These are phyloP conservation scores for Nematocida minor DNA, from an alignment of 371 early-diverging fungal species.

Conservation along the genomic window DNA sequence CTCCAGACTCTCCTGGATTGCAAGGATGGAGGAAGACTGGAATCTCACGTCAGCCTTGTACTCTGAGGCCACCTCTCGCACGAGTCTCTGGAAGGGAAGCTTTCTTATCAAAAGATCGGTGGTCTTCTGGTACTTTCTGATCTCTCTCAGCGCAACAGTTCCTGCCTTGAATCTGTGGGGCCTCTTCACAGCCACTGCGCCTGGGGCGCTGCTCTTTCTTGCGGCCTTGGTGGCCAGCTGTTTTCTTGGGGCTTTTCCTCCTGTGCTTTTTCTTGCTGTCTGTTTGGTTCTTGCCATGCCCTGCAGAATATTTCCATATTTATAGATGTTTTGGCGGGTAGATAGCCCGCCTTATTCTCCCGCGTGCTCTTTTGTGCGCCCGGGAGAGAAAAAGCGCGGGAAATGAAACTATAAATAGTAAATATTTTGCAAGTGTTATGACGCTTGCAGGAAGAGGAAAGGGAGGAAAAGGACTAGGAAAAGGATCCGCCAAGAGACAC, in stretches of 20 bases:
- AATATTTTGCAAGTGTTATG: constrained; percentile 29
- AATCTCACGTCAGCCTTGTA: constrained; percentile 93
- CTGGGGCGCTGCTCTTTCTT: constrained; percentile 72
- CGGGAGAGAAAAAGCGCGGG: background rate
- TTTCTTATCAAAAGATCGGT: constrained; percentile 92
- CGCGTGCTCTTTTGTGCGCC: background rate
- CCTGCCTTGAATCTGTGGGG: constrained; percentile 76
- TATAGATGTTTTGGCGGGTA: constrained; percentile 44
- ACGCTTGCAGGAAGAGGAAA: constrained; percentile 71
- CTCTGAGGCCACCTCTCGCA: constrained; percentile 73
- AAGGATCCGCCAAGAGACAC: constrained; percentile 93
- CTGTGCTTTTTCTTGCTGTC: constrained; percentile 94
- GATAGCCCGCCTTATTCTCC: background rate
- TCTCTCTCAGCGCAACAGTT: constrained; percentile 81
- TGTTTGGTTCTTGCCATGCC: constrained; percentile 91
- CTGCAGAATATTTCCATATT: constrained; percentile 40
- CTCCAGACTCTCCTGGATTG: constrained; percentile 95
- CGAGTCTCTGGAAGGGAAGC: constrained; percentile 89
- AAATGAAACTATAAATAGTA: constrained; percentile 44
- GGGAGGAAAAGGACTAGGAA: constrained; percentile 91
- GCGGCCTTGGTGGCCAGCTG: constrained; percentile 93
- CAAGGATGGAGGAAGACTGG: constrained; percentile 89
- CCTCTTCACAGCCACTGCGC: constrained; percentile 70
- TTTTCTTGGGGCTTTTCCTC: constrained; percentile 92
- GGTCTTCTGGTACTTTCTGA: constrained; percentile 90